Base-by-base conservation (phyloP, 805 yeast species). In the Candida wancherniae region DNA sequence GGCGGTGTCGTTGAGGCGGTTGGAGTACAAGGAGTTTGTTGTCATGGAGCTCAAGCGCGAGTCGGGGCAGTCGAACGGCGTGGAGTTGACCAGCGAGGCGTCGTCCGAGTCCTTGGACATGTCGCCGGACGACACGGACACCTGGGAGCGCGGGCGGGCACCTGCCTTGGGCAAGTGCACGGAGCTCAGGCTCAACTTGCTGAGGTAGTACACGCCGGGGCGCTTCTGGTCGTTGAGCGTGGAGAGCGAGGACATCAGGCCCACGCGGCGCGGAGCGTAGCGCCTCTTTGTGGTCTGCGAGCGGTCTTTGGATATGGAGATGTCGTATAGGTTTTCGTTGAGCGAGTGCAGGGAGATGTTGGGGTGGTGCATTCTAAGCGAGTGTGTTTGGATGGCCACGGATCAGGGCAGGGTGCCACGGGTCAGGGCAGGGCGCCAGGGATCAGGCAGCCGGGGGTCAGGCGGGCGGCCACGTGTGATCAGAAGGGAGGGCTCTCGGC, bases 121-220 rank as follows among this genome's bases (percentile, higher is more conserved):
- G 9, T 55, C 64, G 5, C 53, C 41, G 4, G 65, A 58, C 5
- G 48, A 34, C 17, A 53, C 48, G 4, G 66, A 58, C 14, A 57
- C 63, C 3, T 59, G 59, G 8, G 66, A 58, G 4, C 36, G 36
- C 2, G 67, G 66, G 22, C 65, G 31, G 3, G 22, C 14, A 16
- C 26, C 15, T n/a, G 22, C 15, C 22, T 26, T 34, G 7, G 42
- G 31, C 33, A 53, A 37, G 33, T 44, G 47, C 5, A 44, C 14
- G 6, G 51, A 31, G 31, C 51, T 50, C 30, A 40, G 46, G 26
- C 50, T 49, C 25, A 62, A 35, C 33, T 56, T 58, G 33, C 52
- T 54, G 22, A 61, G 50, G 35, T 51, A 64, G 44, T 60, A 62
- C 34, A 64, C 69, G 18, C 68, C 60, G 4, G 71, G 71, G 16